Evolutionary conservation across 805 yeast genomes (phyloP), one percentile per base, ranked within the genome.

Genomic region (Lipomyces kockii): DNA sequence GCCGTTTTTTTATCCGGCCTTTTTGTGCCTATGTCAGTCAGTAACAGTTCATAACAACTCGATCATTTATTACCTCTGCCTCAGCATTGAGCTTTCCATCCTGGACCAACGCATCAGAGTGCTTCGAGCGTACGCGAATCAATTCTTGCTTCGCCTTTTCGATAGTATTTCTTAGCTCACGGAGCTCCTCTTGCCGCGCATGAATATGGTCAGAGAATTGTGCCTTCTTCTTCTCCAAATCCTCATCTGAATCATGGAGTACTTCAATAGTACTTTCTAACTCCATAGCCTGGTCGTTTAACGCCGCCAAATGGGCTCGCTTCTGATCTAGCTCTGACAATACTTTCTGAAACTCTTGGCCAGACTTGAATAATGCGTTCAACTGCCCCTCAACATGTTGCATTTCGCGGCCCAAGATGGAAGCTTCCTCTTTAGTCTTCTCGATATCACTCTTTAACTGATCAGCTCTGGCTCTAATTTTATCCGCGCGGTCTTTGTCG

Each of bases 331-430:
- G 77, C 69, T 85, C 85, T 35, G 89, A 87, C 25, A 93, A 75
- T 0, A 87, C 85, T 67, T 87, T 83, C 75, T 92, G 97, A 75
- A 89, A 93, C 66, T 89, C 89, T 75, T 91, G 97, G 74, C 91
- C 91, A 0, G 91, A 83, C 60, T 86, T 85, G 78, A 92, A 92
- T 14, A 93, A 79, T 14, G 75, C 75, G 59, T 89, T 88, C 2
- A 91, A 83, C 71, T 88, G 85, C 51, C 77, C 76, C n/a, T 88
- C 87, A 1, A 87, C 81, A 2, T 76, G 76, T 20, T 83, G 82
- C 61, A 93, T 83, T 66, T 86, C 79, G 6, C 71, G 65, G 58
- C 86, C 85, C 12, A 90, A 76, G 0, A 73, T 74, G 0, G 80
- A 82, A 2, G 89, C 86, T 62, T 89, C 85, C 5, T 73, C 75